These are phyloP conservation scores for Carex kokanica DNA, from an alignment of 176 grass and related monocot species.

Conservation along the genomic window DNA sequence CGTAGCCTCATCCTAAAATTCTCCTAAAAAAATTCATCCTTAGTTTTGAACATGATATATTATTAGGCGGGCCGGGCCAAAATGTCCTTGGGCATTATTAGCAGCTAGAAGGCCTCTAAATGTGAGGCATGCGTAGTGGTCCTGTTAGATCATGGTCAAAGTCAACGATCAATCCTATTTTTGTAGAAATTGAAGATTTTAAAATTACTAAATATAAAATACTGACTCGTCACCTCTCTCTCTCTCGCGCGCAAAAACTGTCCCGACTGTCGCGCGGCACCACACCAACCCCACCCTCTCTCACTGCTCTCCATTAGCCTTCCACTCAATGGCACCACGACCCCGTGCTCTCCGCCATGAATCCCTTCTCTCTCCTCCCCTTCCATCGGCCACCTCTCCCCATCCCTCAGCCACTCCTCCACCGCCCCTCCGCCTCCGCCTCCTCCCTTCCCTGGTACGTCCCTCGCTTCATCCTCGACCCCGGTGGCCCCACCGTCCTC, in stretches of 20 bases:
- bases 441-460: background rate
- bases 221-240: background rate
- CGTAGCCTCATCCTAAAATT: no score
- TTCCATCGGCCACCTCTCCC: constrained; percentile 55
- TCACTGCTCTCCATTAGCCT: background rate
- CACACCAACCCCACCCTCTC: background rate
- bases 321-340: background rate
- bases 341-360: constrained; percentile 40
- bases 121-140: no score
- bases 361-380: constrained; percentile 52
- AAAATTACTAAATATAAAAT: background rate
- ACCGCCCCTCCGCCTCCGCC: background rate
- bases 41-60: no score
- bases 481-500: constrained; percentile 69
- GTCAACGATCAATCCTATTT: no score
- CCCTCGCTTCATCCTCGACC: constrained; percentile 83
- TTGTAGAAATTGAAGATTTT: no score
- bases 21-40: no score
- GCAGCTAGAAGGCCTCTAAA: no score
- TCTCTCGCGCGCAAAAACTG: background rate
- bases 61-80: no score
- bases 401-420: constrained; percentile 34
- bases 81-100: no score
- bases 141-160: no score
- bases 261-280: background rate